Evolutionary conservation across 495 filamentous ascomycete species (phyloP).

Genomic region (Daldinia loculata): DNA sequence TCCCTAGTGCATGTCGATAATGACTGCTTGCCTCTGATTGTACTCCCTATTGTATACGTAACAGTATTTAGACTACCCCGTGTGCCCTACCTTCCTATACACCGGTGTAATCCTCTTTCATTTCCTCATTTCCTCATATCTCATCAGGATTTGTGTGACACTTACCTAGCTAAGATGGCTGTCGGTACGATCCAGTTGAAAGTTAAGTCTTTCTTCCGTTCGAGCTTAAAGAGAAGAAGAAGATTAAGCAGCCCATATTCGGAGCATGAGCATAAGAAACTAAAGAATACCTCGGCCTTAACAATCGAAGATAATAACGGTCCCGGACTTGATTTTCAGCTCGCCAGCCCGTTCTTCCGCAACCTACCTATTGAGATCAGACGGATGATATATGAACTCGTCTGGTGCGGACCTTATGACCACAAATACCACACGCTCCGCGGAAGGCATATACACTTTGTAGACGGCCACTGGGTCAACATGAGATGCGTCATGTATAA

Average conservation of each 20-base stretch:
- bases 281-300: constrained; percentile 7
- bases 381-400: constrained; percentile 46
- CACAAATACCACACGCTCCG: constrained; percentile 38
- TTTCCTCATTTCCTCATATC: constrained; percentile 2
- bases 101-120: not conserved
- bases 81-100: not conserved
- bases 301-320: not conserved
- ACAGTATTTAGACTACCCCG: constrained; percentile 18
- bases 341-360: constrained; percentile 39
- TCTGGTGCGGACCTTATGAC: constrained; percentile 38
- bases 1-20: constrained; percentile 1
- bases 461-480: constrained; percentile 43
- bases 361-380: constrained; percentile 46
- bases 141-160: not conserved
- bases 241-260: constrained; percentile 27
- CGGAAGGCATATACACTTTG: constrained; percentile 44
- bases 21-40: not conserved
- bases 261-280: constrained; percentile 10
- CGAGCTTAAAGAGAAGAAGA: constrained; percentile 31
- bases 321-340: constrained; percentile 22
- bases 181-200: constrained; percentile 30
- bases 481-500: constrained; percentile 47
- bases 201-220: constrained; percentile 40
- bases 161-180: constrained; percentile 30
- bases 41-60: not conserved